Conservation (phyloP, 345 rosid species). For the Geranium rotundifolium region DNA sequence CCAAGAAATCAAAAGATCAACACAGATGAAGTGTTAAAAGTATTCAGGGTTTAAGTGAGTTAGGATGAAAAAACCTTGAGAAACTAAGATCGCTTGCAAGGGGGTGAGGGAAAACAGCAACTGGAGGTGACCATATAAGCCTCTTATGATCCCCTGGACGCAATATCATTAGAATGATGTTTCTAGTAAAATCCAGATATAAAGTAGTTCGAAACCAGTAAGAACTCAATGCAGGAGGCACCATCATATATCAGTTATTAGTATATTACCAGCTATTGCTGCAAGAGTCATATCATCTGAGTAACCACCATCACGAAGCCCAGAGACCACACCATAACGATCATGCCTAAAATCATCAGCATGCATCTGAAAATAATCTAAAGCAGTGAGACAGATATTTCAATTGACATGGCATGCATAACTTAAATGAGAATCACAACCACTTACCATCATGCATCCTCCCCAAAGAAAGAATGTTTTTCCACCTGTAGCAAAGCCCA, state of each 20-base stretch:
- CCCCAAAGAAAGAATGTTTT: conserved; percentile 97
- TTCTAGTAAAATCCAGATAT: background rate
- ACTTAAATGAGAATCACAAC: conserved; percentile 10
- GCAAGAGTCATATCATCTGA: conserved; percentile 99
- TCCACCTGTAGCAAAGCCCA: conserved; percentile 99
- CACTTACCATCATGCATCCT: conserved; percentile 95
- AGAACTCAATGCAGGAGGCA: no score
- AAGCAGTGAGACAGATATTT: conserved; percentile 17
- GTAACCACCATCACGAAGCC: conserved; percentile 95
- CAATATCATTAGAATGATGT: background rate
- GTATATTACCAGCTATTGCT: conserved; percentile 66
- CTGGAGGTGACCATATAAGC: conserved; percentile 96
- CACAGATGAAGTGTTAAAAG: conserved; percentile 3
- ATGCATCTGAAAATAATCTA: conserved; percentile 69
- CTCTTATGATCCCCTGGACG: conserved; percentile 76
- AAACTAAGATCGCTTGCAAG: conserved; percentile 87
- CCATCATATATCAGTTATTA: no score
- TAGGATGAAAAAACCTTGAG: conserved; percentile 50
- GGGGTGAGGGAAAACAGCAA: conserved; percentile 97
- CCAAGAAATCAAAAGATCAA: conserved; percentile 8
- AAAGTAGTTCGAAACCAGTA: background rate
- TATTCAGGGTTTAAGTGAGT: conserved; percentile 1
- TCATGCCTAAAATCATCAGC: conserved; percentile 97
- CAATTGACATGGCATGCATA: conserved; percentile 7
- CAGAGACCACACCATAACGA: conserved; percentile 78